Evolutionary conservation across 768 basidiomycete species (phyloP).

Genomic region (Rhodotorula paludigena): DNA sequence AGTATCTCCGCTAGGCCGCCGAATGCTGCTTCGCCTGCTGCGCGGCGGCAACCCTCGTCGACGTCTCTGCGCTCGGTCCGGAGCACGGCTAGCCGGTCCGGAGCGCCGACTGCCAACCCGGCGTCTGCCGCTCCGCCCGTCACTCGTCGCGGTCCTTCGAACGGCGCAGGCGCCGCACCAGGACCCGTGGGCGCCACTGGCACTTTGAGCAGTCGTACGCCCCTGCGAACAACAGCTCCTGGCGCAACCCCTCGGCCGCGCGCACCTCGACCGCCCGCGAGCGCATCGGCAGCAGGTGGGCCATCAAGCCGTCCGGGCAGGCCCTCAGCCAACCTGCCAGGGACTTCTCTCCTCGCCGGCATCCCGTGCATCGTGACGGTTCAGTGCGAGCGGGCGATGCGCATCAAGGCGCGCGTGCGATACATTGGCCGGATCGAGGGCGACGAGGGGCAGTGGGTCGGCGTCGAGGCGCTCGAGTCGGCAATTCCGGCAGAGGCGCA

Average conservation of each 20-base stretch:
- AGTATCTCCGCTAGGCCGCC: no score
- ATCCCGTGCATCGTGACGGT: conserved; percentile 83
- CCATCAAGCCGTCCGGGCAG: neutral
- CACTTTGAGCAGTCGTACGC: no score
- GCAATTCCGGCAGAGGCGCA: conserved; percentile 44
- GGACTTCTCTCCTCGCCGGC: conserved; percentile 74
- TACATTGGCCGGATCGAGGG: conserved; percentile 76
- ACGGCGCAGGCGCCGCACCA: no score
- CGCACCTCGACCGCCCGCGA: no score
- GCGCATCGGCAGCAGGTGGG: no score
- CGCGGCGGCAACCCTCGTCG: neutral
- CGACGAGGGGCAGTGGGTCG: conserved; percentile 79
- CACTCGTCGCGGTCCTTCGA: no score
- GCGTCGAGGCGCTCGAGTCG: conserved; percentile 57
- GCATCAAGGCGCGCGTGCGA: conserved; percentile 78
- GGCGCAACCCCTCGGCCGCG: no score
- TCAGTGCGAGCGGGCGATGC: conserved; percentile 51
- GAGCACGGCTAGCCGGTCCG: neutral
- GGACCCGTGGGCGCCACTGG: no score
- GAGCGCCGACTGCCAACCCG: no score
- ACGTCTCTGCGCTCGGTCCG: neutral
- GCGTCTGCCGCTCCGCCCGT: neutral
- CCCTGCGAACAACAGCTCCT: no score
- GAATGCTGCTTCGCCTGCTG: no score
- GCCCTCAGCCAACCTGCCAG: conserved; percentile 44